Evolutionary conservation across 2,329 filamentous ascomycete species (phyloP).

Genomic region (Phoma herbarum): DNA sequence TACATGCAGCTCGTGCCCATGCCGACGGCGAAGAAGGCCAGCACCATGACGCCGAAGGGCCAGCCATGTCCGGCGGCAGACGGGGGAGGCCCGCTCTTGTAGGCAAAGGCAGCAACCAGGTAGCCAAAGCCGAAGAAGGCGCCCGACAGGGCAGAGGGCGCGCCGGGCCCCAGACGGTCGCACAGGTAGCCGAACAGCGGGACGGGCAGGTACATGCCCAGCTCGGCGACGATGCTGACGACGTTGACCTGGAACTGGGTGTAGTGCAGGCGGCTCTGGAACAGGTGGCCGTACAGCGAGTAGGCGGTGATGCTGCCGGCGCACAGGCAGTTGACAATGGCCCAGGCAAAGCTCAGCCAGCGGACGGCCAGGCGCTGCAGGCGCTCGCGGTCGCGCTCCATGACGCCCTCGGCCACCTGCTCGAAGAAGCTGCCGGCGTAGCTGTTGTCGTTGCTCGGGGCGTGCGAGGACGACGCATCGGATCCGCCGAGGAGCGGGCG

Average conservation of each 20-base stretch:
- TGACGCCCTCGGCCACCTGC: constrained; percentile 68
- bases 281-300: constrained; percentile 90
- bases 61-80: constrained; percentile 64
- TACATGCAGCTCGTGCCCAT: constrained; percentile 90
- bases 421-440: constrained; percentile 65
- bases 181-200: constrained; percentile 89
- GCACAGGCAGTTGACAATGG: constrained; percentile 73
- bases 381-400: constrained; percentile 63
- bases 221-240: constrained; percentile 83
- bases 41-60: constrained; percentile 83
- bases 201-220: constrained; percentile 92
- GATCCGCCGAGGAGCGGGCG: constrained; percentile 53
- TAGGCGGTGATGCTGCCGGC: constrained; percentile 93
- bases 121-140: constrained; percentile 83
- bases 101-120: constrained; percentile 80
- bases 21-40: constrained; percentile 84
- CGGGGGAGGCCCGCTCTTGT: constrained; percentile 66
- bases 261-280: constrained; percentile 87
- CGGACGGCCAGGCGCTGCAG: constrained; percentile 63
- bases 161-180: constrained; percentile 83
- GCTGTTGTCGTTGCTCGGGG: constrained; percentile 54
- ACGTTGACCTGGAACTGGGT: constrained; percentile 92
- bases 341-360: constrained; percentile 67
- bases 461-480: constrained; percentile 42
- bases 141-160: constrained; percentile 76